These are phyloP conservation scores for Cyclostephanos tholiformis DNA, from an alignment of 108 stramenopile species.

Conservation along the genomic window DNA sequence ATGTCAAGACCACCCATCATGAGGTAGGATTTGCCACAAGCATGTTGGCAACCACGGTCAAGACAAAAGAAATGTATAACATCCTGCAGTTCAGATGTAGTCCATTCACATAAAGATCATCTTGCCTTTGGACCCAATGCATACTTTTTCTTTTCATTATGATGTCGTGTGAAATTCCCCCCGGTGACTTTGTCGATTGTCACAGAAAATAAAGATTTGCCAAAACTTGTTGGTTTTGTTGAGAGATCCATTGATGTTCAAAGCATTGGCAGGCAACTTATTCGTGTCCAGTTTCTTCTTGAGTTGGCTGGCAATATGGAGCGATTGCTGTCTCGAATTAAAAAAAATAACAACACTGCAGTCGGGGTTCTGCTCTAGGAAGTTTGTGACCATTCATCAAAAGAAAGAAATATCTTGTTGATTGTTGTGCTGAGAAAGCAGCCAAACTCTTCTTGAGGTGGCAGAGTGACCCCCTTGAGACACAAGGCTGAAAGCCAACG, in stretches of 20 bases:
- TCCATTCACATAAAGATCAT: too few relatives aligned
- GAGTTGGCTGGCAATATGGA: neutral
- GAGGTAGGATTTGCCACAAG: neutral
- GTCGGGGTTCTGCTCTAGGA: neutral
- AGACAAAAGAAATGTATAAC: conserved; percentile 3
- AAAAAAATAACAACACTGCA: neutral
- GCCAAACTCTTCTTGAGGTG: too few relatives aligned
- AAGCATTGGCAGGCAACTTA: neutral
- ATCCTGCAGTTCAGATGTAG: neutral
- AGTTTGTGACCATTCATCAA: neutral
- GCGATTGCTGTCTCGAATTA: neutral
- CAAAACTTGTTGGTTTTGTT: neutral
- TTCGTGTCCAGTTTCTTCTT: neutral
- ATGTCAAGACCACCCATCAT: neutral
- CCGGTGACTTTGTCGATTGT: neutral
- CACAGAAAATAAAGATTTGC: neutral
- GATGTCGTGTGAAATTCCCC: neutral
- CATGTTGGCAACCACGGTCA: conserved; percentile 1
- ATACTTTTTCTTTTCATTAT: too few relatives aligned
- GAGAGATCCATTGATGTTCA: neutral
- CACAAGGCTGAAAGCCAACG: too few relatives aligned
- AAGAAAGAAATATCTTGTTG: too few relatives aligned
- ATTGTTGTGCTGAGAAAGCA: too few relatives aligned
- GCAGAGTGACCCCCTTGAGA: too few relatives aligned
- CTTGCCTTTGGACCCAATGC: too few relatives aligned